Conservation (phyloP, 1,139 yeast species). For the Lodderomyces beijingensis region DNA sequence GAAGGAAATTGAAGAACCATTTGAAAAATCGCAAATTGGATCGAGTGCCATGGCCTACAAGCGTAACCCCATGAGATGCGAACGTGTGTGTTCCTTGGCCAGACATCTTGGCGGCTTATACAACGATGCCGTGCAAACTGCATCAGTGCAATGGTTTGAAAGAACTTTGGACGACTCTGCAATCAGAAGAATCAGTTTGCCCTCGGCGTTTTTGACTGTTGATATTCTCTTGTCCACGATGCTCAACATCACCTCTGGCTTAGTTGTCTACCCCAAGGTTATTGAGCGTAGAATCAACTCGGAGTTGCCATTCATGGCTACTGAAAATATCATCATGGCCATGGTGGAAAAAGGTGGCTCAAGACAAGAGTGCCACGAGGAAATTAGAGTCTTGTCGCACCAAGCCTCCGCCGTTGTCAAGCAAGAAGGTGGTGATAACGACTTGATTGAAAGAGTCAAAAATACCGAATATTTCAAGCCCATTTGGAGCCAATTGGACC, state of each 20-base stretch:
- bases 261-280: slow-evolving; percentile 97
- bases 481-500: slow-evolving; percentile 77
- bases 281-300: slow-evolving; percentile 93
- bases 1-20: slow-evolving; percentile 97
- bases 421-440: slow-evolving; percentile 98
- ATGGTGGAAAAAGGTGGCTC: slow-evolving; percentile 98
- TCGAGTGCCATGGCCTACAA: slow-evolving; percentile 99
- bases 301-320: slow-evolving; percentile 99
- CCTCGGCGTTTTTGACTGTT: slow-evolving; percentile 94
- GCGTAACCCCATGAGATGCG: slow-evolving; percentile 99
- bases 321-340: slow-evolving; percentile 98
- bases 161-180: slow-evolving; percentile 98
- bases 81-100: slow-evolving; percentile 94
- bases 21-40: slow-evolving; percentile 96
- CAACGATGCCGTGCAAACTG: slow-evolving; percentile 92
- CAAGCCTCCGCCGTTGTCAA: slow-evolving; percentile 97
- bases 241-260: slow-evolving; percentile 87
- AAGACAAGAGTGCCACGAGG: slow-evolving; percentile 98
- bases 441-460: slow-evolving; percentile 84
- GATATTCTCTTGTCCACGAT: slow-evolving; percentile 88
- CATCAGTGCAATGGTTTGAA: slow-evolving; percentile 99
- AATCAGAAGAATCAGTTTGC: slow-evolving; percentile 93
- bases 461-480: slow-evolving; percentile 83
- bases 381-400: slow-evolving; percentile 93
- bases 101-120: slow-evolving; percentile 91